These are phyloP conservation scores for Gracilaria gracilis DNA, from an alignment of 23 red algal species.

Conservation along the genomic window DNA sequence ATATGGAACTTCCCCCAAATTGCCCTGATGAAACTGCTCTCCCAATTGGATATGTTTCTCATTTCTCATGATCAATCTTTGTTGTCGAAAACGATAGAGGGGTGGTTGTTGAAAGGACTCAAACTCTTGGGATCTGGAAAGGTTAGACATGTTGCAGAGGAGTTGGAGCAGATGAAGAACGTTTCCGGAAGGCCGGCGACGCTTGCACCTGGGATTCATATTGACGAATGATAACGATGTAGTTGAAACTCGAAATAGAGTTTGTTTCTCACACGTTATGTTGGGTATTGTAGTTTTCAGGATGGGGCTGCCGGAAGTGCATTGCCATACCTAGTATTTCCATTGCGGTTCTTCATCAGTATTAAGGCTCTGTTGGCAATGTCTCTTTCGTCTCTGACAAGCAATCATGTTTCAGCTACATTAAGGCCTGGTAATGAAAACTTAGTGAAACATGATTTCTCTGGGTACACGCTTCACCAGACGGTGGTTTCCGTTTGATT, in stretches of 20 bases:
- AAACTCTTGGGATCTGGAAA: conserved; percentile 10
- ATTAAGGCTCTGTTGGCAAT: no score
- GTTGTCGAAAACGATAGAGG: not conserved
- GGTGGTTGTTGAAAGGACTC: not conserved
- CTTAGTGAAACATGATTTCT: no score
- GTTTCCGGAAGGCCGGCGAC: conserved; percentile 44
- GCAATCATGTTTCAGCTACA: no score
- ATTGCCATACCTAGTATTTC: not conserved
- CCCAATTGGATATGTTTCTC: conserved; percentile 17
- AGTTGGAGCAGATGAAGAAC: conserved; percentile 30
- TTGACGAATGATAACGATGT: conserved; percentile 29
- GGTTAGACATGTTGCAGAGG: not conserved
- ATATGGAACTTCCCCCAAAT: not conserved
- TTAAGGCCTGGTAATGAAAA: no score
- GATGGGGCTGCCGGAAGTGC: not conserved
- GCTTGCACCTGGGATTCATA: conserved; percentile 48
- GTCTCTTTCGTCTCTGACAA: no score
- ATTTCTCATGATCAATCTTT: not conserved
- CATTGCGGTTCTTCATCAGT: not conserved
- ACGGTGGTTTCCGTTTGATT: no score
- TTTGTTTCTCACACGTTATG: not conserved
- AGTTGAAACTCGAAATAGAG: not conserved
- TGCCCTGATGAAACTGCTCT: not conserved
- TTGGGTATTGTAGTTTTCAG: no score
- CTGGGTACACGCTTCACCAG: no score